Conservation (phyloP, 495 filamentous ascomycete genomes). For the Xanthoparmelia taractica region DNA sequence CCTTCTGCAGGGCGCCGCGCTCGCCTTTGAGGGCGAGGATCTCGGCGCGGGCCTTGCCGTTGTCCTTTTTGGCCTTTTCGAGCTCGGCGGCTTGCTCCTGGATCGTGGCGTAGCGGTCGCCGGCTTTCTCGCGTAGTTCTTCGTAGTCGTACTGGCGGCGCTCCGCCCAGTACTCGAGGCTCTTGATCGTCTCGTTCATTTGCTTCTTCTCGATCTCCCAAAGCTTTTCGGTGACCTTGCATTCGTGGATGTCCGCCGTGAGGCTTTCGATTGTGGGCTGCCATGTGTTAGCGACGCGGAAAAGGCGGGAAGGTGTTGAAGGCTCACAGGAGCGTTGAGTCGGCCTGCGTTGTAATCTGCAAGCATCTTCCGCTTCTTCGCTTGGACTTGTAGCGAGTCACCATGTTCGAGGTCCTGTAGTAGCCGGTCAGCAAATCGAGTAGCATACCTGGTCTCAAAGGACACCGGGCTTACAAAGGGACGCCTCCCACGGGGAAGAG, state of each 20-base stretch:
- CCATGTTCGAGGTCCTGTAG: conserved; percentile 22
- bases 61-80: conserved; percentile 28
- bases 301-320: background rate
- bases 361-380: conserved; percentile 23
- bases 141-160: conserved; percentile 23
- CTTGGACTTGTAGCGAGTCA: conserved; percentile 14
- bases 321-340: conserved; percentile 8
- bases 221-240: conserved; percentile 3
- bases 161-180: conserved; percentile 8
- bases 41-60: conserved; percentile 40
- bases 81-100: conserved; percentile 9
- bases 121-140: conserved; percentile 29
- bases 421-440: background rate
- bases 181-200: conserved; percentile 5
- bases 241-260: background rate
- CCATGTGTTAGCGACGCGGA: background rate
- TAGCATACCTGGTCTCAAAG: background rate
- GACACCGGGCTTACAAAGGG: conserved; percentile 14
- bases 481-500: conserved; percentile 12
- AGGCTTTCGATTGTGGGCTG: conserved; percentile 12
- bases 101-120: conserved; percentile 10
- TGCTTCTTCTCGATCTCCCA: conserved; percentile 10
- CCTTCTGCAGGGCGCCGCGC: conserved; percentile 39
- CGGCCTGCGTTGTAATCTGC: conserved; percentile 9
- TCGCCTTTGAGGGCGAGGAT: conserved; percentile 43